phyloP scores from a whole-genome alignment of 352 stramenopile genomes.

The Blastocystis sp. region DNA sequence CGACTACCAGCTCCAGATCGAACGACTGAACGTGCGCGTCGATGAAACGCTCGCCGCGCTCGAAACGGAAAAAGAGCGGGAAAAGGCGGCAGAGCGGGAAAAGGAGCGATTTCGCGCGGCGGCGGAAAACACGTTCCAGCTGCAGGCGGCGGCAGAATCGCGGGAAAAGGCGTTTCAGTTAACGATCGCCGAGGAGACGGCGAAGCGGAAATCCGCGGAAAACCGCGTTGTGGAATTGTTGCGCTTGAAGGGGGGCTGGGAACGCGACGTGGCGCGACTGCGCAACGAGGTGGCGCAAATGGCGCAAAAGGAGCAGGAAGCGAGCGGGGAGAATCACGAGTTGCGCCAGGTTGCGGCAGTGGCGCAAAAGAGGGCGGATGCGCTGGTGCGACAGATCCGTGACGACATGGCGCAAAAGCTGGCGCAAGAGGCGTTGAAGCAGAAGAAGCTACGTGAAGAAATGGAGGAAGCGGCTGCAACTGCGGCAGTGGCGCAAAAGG shows the following conservation, averaged over 20 bases:
- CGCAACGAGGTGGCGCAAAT: background rate
- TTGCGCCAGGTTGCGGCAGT: background rate
- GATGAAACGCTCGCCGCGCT: background rate
- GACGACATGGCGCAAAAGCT: background rate
- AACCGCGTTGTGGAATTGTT: background rate
- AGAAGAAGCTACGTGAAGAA: background rate
- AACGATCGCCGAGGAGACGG: background rate
- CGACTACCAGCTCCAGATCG: constrained; percentile 26
- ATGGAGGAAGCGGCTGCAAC: background rate
- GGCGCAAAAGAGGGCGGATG: background rate
- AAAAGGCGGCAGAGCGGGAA: background rate
- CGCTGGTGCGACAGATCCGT: background rate
- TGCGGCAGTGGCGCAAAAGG: background rate
- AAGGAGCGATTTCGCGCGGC: background rate
- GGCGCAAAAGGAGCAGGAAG: background rate
- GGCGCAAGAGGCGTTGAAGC: background rate
- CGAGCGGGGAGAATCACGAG: background rate
- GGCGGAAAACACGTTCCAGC: background rate
- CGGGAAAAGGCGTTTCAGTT: background rate
- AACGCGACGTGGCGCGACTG: background rate
- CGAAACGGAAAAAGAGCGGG: background rate
- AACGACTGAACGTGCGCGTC: background rate
- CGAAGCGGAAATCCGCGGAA: background rate
- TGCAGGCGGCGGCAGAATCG: background rate
- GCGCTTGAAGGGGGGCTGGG: constrained; percentile 1